Evolutionary conservation across 2,329 filamentous ascomycete genomes (phyloP).

Genomic region (Pestalotiopsis sp.): DNA sequence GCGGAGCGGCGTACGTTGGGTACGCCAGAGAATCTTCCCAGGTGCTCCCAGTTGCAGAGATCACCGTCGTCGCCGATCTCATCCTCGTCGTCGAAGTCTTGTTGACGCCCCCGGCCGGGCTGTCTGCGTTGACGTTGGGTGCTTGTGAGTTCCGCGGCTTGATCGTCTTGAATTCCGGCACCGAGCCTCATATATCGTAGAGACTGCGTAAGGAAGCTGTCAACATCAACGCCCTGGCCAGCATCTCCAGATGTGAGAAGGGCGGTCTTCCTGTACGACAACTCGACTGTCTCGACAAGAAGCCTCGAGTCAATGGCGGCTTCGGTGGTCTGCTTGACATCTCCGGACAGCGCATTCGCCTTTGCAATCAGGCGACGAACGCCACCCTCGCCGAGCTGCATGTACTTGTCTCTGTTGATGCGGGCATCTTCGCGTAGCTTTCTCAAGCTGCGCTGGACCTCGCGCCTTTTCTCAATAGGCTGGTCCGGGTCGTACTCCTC

Average conservation of each 20-base stretch:
- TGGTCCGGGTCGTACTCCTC: constrained; percentile 82
- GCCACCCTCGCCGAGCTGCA: constrained; percentile 66
- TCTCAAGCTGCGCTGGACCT: constrained; percentile 70
- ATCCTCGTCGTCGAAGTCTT: constrained; percentile 62
- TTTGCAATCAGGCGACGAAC: constrained; percentile 67
- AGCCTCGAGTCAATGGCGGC: constrained; percentile 89
- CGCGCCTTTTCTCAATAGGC: constrained; percentile 71
- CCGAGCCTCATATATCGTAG: constrained; percentile 83
- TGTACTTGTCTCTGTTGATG: constrained; percentile 73
- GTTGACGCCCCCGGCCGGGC: constrained; percentile 34
- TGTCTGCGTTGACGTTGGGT: constrained; percentile 50
- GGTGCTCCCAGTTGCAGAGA: constrained; percentile 81
- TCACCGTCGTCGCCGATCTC: constrained; percentile 73
- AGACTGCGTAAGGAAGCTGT: constrained; percentile 90
- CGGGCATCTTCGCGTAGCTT: constrained; percentile 60
- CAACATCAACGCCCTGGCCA: constrained; percentile 79
- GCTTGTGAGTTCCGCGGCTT: constrained; percentile 52
- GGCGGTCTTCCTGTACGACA: constrained; percentile 77
- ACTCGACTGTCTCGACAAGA: constrained; percentile 77
- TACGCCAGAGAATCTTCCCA: constrained; percentile 78
- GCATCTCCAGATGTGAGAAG: constrained; percentile 74
- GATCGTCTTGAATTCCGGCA: constrained; percentile 54
- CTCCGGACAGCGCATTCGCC: constrained; percentile 66
- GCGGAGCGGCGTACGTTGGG: constrained; percentile 74
- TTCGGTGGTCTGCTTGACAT: constrained; percentile 86